phyloP scores from a whole-genome alignment of 768 basidiomycete species.

The Amanita fuliginea region DNA sequence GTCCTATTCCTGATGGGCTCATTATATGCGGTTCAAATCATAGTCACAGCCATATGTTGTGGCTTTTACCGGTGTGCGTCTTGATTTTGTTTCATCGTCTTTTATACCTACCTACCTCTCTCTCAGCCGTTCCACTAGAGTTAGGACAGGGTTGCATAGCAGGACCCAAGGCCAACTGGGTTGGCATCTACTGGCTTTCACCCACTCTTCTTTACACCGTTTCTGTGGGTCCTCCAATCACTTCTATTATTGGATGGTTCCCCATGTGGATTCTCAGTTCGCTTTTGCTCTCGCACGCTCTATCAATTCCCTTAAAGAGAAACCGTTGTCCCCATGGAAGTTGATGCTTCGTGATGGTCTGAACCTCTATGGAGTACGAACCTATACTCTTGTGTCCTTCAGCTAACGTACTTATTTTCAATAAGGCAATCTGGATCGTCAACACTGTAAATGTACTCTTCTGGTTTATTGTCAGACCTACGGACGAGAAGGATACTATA shows the following conservation, averaged over 20 bases:
- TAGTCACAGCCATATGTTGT: constrained; percentile 63
- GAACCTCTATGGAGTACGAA: constrained; percentile 67
- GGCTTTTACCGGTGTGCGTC: constrained; percentile 67
- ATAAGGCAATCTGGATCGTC: constrained; percentile 62
- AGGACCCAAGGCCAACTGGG: constrained; percentile 71
- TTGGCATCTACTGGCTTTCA: constrained; percentile 77
- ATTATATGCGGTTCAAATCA: constrained; percentile 57
- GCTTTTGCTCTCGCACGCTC: constrained; percentile 52
- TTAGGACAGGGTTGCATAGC: constrained; percentile 79
- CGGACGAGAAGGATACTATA: constrained; percentile 50
- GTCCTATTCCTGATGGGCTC: constrained; percentile 45
- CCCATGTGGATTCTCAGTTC: constrained; percentile 26
- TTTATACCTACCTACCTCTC: not conserved
- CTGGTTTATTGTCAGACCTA: constrained; percentile 76
- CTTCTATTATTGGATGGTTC: not conserved
- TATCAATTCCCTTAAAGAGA: constrained; percentile 42
- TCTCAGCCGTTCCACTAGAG: constrained; percentile 54
- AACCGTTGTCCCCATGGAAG: constrained; percentile 62
- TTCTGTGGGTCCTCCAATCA: constrained; percentile 35
- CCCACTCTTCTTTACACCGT: constrained; percentile 63
- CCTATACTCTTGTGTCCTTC: not conserved
- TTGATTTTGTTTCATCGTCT: constrained; percentile 3
- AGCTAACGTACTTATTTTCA: constrained; percentile 4
- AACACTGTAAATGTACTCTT: constrained; percentile 80
- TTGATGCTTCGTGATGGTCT: constrained; percentile 86